phyloP scores from a whole-genome alignment of 2,329 filamentous ascomycete species.

The Neurospora sp. region DNA sequence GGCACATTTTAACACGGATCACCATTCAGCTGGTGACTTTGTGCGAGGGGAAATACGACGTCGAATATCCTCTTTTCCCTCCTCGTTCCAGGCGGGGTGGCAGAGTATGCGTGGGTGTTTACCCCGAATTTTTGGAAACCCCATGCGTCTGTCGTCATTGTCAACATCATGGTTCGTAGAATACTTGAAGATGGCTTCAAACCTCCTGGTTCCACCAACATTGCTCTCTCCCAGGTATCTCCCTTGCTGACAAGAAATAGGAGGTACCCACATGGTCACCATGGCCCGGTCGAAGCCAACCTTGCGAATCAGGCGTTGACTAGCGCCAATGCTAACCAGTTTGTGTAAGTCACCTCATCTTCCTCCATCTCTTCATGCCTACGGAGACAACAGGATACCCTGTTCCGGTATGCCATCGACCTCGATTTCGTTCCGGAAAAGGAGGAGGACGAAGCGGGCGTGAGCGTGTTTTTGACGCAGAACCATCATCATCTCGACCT shows the following conservation, averaged over 20 bases:
- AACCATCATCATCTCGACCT: conserved; percentile 45
- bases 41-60: background rate
- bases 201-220: too few species aligned
- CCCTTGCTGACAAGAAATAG: background rate
- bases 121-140: background rate
- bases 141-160: background rate
- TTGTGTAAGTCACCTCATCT: conserved; percentile 24
- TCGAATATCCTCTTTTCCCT: background rate
- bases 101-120: background rate
- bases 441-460: conserved; percentile 38
- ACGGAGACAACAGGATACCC: conserved; percentile 46
- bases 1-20: background rate
- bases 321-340: conserved; percentile 31
- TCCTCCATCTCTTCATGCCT: background rate
- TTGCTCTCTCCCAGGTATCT: too few species aligned
- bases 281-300: conserved; percentile 36
- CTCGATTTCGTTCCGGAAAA: conserved; percentile 31
- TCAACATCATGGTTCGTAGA: too few species aligned
- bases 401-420: conserved; percentile 41
- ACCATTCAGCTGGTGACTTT: background rate
- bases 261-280: conserved; percentile 42
- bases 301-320: conserved; percentile 36
- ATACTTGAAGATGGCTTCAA: too few species aligned
- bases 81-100: background rate
- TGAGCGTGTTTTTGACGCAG: conserved; percentile 43